Conservation (phyloP, 108 stramenopile genomes). For the Schizochytrium sp. region DNA sequence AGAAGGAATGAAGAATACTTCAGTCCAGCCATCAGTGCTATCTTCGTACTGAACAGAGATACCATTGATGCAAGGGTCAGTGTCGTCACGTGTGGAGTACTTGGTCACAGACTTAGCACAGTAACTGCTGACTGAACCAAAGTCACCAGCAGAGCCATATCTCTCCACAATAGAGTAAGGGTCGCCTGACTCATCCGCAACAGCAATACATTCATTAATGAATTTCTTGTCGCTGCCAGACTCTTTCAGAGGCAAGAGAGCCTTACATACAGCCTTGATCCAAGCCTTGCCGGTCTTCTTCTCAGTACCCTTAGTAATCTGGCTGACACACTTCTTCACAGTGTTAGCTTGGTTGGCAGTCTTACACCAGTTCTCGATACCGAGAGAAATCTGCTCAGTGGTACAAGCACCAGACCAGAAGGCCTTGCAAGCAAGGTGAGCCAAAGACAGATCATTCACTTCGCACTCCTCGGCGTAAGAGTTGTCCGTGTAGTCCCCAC, state of each 20-base stretch:
- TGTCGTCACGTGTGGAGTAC: background rate
- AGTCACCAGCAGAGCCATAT: too few species aligned
- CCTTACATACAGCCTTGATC: background rate
- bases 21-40: background rate
- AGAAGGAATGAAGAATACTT: background rate
- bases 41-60: background rate
- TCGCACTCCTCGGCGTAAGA: background rate
- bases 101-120: background rate
- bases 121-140: background rate
- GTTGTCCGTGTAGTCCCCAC: conserved; percentile 14
- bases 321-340: background rate
- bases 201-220: background rate
- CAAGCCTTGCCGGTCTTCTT: background rate
- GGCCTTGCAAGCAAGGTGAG: conserved; percentile 41
- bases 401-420: conserved; percentile 32
- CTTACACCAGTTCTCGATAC: conserved; percentile 35
- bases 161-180: background rate
- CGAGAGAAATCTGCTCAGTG: background rate
- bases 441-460: background rate
- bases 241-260: background rate
- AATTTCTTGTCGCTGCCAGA: background rate
- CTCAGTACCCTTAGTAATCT: background rate
- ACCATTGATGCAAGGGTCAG: background rate
- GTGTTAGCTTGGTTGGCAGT: background rate
- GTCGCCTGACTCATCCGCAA: background rate